phyloP scores from a whole-genome alignment of 1,139 yeast genomes.

The Torulaspora pretoriensis region DNA sequence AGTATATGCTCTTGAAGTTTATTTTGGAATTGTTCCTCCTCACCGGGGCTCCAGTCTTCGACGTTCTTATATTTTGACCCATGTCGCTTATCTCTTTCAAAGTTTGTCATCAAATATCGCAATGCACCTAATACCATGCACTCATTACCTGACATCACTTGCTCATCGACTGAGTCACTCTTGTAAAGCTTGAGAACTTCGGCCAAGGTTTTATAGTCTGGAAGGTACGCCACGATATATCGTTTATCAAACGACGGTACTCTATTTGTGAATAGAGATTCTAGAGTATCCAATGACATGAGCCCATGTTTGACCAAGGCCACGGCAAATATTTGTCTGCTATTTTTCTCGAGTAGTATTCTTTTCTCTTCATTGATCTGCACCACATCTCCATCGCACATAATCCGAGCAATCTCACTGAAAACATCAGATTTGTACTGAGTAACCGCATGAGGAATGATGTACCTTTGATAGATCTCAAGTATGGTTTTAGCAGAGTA shows the following conservation, averaged over 20 bases:
- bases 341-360: slow-evolving; percentile 27
- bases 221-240: slow-evolving; percentile 29
- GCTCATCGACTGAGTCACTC: slow-evolving; percentile 20
- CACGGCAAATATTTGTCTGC: slow-evolving; percentile 36
- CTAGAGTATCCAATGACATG: slow-evolving; percentile 32
- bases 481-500: slow-evolving; percentile 60
- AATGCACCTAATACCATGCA: slow-evolving; percentile 31
- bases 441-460: slow-evolving; percentile 71
- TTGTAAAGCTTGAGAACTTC: slow-evolving; percentile 33
- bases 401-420: slow-evolving; percentile 49
- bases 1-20: slow-evolving; percentile 57
- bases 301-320: slow-evolving; percentile 34
- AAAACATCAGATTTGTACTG: slow-evolving; percentile 61
- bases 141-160: slow-evolving; percentile 27
- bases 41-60: slow-evolving; percentile 27
- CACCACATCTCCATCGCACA: slow-evolving; percentile 27
- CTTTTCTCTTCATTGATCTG: slow-evolving; percentile 24
- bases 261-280: slow-evolving; percentile 30
- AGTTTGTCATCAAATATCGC: slow-evolving; percentile 31
- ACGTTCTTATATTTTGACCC: slow-evolving; percentile 28
- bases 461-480: slow-evolving; percentile 63
- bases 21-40: slow-evolving; percentile 30
- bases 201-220: slow-evolving; percentile 35
- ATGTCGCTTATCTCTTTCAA: slow-evolving; percentile 29
- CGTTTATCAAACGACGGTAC: slow-evolving; percentile 31